phyloP scores from a whole-genome alignment of 2,329 filamentous ascomycete species.

The Cryphonectria radicalis region DNA sequence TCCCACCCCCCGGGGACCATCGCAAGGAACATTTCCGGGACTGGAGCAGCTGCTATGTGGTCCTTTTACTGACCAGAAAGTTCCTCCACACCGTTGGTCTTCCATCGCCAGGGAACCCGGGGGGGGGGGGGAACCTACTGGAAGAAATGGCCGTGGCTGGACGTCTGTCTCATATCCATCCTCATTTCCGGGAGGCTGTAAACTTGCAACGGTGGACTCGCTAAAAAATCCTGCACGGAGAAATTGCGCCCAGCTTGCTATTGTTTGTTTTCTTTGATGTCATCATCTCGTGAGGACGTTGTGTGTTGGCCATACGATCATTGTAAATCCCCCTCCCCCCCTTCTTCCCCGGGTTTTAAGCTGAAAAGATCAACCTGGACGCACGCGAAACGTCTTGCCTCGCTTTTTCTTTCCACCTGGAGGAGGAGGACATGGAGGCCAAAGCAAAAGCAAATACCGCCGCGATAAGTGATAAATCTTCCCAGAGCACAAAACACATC shows the following conservation, averaged over 20 bases:
- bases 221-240: slow-evolving; percentile 19
- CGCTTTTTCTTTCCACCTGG: not conserved
- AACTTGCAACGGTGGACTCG: slow-evolving; percentile 17
- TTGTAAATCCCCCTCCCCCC: not conserved
- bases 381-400: not conserved
- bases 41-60: not conserved
- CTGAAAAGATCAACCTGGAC: not conserved
- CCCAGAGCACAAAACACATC: not conserved
- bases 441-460: not conserved
- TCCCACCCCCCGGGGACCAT: not conserved
- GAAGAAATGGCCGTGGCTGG: slow-evolving; percentile 12
- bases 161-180: slow-evolving; percentile 16
- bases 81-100: not conserved
- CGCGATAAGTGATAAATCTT: not conserved
- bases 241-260: slow-evolving; percentile 24
- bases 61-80: not conserved
- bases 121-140: no score
- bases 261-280: slow-evolving; percentile 23
- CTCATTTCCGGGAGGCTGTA: slow-evolving; percentile 26
- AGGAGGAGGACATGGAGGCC: not conserved
- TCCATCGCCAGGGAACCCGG: not conserved
- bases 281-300: slow-evolving; percentile 3
- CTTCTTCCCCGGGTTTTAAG: not conserved
- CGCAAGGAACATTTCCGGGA: slow-evolving; percentile 3
- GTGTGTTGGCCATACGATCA: not conserved